Conservation (phyloP, 805 yeast species). For the Blastobotrys mokoenaii region DNA sequence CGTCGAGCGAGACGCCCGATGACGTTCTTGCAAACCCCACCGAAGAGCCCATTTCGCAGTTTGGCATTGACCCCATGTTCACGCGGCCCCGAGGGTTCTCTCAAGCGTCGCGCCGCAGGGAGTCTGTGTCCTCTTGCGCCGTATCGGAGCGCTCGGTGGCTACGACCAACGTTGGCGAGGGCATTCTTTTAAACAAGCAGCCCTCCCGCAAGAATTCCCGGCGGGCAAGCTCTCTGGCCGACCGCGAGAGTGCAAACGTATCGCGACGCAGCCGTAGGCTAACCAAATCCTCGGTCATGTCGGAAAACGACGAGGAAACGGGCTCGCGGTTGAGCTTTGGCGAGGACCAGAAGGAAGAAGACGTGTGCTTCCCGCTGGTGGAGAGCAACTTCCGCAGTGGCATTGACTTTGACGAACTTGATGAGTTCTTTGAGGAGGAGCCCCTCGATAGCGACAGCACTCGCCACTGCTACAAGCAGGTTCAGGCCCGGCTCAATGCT, state of each 20-base stretch:
- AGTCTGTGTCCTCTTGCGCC: constrained; percentile 14
- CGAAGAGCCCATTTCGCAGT: constrained; percentile 1
- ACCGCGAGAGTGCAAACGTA: neutral
- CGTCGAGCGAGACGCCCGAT: neutral
- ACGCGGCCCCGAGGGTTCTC: neutral
- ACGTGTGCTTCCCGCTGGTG: constrained; percentile 92
- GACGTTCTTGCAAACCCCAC: neutral
- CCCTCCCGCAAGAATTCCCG: neutral
- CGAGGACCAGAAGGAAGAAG: constrained; percentile 93
- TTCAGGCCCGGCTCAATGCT: neutral
- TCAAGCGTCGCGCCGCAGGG: neutral
- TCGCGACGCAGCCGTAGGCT: constrained; percentile 12
- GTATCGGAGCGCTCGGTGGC: constrained; percentile 14
- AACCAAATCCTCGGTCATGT: constrained; percentile 44
- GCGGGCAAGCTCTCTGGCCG: constrained; percentile 1
- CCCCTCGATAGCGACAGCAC: constrained; percentile 2
- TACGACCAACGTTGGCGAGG: constrained; percentile 13
- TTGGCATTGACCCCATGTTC: neutral
- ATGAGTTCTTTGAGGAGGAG: constrained; percentile 63
- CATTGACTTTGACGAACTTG: constrained; percentile 85
- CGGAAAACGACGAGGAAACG: constrained; percentile 30
- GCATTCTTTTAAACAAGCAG: constrained; percentile 16
- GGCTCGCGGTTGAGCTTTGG: constrained; percentile 36
- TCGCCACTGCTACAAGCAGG: constrained; percentile 6
- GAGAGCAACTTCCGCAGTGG: constrained; percentile 51